A percentile compares a stretch with the other conserved stretches of the same genome.
These are phyloP conservation scores for Mucor irregularis DNA, from an alignment of 371 early-diverging fungal species.

Conservation along the genomic window DNA sequence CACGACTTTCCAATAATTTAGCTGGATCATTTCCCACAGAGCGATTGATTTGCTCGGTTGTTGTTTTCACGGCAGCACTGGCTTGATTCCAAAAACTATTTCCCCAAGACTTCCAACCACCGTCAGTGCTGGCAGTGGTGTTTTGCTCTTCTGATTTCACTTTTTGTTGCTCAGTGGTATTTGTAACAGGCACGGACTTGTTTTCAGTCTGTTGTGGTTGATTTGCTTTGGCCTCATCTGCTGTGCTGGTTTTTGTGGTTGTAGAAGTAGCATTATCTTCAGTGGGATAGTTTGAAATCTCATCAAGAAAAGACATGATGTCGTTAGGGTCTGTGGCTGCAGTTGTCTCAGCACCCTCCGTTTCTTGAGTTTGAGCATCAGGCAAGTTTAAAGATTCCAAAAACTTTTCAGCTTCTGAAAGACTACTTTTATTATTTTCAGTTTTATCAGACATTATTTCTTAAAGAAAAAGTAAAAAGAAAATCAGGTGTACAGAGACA, in stretches of 20 bases:
- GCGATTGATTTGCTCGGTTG: constrained; percentile 49
- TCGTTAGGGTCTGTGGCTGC: constrained; percentile 40
- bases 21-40: constrained; percentile 32
- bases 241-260: background rate
- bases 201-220: background rate
- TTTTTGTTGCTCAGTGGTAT: background rate
- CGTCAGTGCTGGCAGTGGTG: background rate
- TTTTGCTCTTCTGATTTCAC: background rate
- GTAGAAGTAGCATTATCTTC: constrained; percentile 1
- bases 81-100: constrained; percentile 51
- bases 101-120: constrained; percentile 54
- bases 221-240: background rate
- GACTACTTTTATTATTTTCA: constrained; percentile 26
- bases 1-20: constrained; percentile 60
- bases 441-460: constrained; percentile 9
- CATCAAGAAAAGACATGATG: constrained; percentile 56
- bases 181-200: too few species aligned
- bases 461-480: background rate
- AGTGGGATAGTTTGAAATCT: constrained; percentile 45
- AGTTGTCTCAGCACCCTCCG: constrained; percentile 1
- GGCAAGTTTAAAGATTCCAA: constrained; percentile 47
- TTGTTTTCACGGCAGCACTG: constrained; percentile 51
- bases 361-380: constrained; percentile 18
- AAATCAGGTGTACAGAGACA: background rate
- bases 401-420: constrained; percentile 55